Percentiles rank a stretch among this genome's conserved stretches.
These are phyloP conservation scores for Dioscorea dumetorum DNA, from an alignment of 106 monocot genomes.

Conservation along the genomic window DNA sequence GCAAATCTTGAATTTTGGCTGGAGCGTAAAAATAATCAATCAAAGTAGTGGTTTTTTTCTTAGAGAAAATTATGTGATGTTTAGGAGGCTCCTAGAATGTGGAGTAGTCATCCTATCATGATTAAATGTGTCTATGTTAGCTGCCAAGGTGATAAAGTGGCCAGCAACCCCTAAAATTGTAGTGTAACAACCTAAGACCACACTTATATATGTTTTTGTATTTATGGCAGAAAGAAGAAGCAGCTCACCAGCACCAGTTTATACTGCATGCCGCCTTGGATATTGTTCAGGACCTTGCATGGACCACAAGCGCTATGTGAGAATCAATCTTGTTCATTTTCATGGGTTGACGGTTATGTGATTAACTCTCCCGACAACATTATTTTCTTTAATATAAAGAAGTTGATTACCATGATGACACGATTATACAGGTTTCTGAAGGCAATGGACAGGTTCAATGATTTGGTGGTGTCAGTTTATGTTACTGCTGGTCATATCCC, in stretches of 20 bases:
- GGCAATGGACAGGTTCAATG: conserved; percentile 94
- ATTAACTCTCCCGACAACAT: background rate
- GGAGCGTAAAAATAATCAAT: too few species aligned
- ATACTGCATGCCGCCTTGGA: conserved; percentile 93
- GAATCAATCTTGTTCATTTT: background rate
- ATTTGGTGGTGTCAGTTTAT: conserved; percentile 90
- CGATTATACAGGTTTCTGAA: conserved; percentile 71
- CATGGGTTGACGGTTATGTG: background rate
- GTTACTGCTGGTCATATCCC: conserved; percentile 99
- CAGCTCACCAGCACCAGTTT: conserved; percentile 87
- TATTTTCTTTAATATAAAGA: background rate
- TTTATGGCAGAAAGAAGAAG: conserved; percentile 76
- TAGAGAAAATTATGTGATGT: too few species aligned
- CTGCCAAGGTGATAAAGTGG: too few species aligned
- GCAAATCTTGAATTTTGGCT: too few species aligned
- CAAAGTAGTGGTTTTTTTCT: too few species aligned
- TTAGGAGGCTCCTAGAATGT: too few species aligned
- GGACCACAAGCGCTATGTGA: conserved; percentile 98
- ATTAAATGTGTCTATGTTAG: too few species aligned
- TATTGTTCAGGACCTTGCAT: conserved; percentile 92
- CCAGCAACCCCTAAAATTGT: too few species aligned
- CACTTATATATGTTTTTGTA: background rate
- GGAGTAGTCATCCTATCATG: too few species aligned
- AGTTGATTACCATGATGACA: background rate
- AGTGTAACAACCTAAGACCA: too few species aligned